A percentile compares a stretch with the other conserved stretches of the same genome.
These are phyloP conservation scores for Ustilago esculenta DNA, from an alignment of 1,284 basidiomycete species.

Conservation along the genomic window DNA sequence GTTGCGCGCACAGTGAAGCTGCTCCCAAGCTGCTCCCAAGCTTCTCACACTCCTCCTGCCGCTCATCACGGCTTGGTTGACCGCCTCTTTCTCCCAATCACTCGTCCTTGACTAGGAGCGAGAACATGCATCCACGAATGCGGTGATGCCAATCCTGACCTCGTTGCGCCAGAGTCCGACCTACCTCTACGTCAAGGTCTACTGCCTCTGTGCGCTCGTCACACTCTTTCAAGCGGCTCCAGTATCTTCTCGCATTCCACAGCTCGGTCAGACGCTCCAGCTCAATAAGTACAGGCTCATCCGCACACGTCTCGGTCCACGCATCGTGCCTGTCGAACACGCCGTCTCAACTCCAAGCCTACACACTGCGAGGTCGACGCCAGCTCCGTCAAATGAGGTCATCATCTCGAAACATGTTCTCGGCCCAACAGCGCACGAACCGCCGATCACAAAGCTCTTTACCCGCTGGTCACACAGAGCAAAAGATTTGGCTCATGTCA, in stretches of 20 bases:
- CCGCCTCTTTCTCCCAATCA: too few relatives aligned
- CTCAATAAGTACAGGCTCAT: conserved; percentile 35
- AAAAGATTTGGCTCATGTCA: conserved; percentile 52
- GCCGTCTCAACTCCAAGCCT: not conserved
- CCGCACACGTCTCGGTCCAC: conserved; percentile 24
- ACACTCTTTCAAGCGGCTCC: conserved; percentile 60
- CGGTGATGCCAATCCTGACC: conserved; percentile 49
- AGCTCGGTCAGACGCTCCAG: conserved; percentile 30
- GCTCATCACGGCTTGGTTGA: too few relatives aligned
- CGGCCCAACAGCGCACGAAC: conserved; percentile 15
- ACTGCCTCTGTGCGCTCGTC: conserved; percentile 59
- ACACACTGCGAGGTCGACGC: not conserved
- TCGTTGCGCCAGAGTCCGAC: conserved; percentile 54
- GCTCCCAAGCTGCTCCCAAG: too few relatives aligned
- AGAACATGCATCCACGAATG: conserved; percentile 8
- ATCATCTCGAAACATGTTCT: conserved; percentile 46
- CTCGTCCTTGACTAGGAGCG: too few relatives aligned
- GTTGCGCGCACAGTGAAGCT: too few relatives aligned
- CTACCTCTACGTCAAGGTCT: conserved; percentile 64
- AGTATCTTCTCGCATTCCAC: conserved; percentile 53
- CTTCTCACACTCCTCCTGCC: too few relatives aligned
- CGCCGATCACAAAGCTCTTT: conserved; percentile 20
- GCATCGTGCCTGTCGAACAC: conserved; percentile 34
- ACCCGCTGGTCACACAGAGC: conserved; percentile 51
- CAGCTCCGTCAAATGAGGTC: conserved; percentile 8